Conservation (phyloP, 345 rosid species). For the Salix brachista region DNA sequence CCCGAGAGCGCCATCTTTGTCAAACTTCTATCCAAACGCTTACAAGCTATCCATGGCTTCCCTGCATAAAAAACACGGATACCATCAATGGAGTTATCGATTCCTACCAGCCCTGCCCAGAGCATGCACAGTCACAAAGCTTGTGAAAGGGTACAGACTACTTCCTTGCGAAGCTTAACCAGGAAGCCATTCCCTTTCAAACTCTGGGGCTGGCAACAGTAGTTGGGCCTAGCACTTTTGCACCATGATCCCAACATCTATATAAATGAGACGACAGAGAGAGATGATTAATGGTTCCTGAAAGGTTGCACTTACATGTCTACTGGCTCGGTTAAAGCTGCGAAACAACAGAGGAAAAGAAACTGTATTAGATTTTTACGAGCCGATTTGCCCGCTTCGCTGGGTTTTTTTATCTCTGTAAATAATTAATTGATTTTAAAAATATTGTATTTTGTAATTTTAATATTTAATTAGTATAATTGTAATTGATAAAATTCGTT, state of each 20-base stretch:
- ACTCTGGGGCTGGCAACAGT: too few species aligned
- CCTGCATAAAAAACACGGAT: neutral
- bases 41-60: neutral
- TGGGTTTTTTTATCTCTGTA: too few species aligned
- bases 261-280: neutral
- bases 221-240: too few species aligned
- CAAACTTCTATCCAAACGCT: neutral
- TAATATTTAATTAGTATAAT: too few species aligned
- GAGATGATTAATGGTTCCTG: neutral
- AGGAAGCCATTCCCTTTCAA: neutral
- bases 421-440: too few species aligned
- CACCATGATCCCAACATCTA: too few species aligned
- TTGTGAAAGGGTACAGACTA: conserved; percentile 1
- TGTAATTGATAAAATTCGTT: too few species aligned
- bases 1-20: neutral
- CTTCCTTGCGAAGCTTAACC: neutral
- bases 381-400: too few species aligned
- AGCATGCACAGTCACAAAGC: neutral
- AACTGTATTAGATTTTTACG: neutral
- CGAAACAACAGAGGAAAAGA: neutral
- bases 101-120: too few species aligned
- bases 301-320: neutral
- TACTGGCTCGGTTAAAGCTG: conserved; percentile 2
- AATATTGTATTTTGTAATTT: too few species aligned
- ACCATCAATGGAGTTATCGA: neutral